Evolutionary conservation across 2,329 filamentous ascomycete genomes (phyloP).

Genomic region (Aspergillus viridinutans): DNA sequence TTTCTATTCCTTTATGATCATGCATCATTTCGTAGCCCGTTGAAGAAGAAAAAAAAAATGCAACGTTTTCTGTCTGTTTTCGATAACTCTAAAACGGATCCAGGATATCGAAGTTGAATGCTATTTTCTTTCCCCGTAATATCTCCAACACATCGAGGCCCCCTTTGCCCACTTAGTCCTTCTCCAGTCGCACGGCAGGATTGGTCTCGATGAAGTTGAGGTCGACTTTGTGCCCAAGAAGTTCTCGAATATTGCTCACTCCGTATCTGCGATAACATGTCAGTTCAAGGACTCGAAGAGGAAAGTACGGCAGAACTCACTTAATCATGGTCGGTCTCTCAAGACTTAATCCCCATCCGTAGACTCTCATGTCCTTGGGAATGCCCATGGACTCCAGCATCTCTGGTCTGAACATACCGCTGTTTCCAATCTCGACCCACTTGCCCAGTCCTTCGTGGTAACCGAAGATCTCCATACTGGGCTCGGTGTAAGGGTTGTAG

Average conservation of each 20-base stretch:
- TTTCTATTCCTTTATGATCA: background rate
- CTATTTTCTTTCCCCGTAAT: slow-evolving; percentile 17
- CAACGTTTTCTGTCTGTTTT: background rate
- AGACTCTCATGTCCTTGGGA: slow-evolving; percentile 85
- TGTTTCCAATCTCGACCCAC: slow-evolving; percentile 96
- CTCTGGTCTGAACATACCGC: slow-evolving; percentile 97
- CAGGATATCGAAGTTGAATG: background rate
- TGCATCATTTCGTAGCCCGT: background rate
- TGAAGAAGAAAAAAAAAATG: slow-evolving; percentile 10
- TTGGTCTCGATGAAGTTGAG: slow-evolving; percentile 88
- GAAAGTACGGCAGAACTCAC: slow-evolving; percentile 46
- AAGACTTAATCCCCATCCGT: slow-evolving; percentile 86
- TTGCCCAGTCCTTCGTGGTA: slow-evolving; percentile 86
- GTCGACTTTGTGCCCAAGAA: slow-evolving; percentile 94
- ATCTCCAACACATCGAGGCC: slow-evolving; percentile 16
- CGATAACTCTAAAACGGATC: background rate
- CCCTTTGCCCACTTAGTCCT: slow-evolving; percentile 53
- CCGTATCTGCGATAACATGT: slow-evolving; percentile 48
- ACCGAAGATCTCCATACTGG: slow-evolving; percentile 96
- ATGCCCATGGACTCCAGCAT: slow-evolving; percentile 95
- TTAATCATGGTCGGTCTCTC: slow-evolving; percentile 99
- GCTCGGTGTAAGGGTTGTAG: slow-evolving; percentile 93
- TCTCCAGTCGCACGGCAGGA: slow-evolving; percentile 83
- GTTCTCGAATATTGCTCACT: slow-evolving; percentile 84
- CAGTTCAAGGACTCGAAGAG: background rate